phyloP scores from a whole-genome alignment of 2,329 filamentous ascomycete genomes.

The Aureobasidium sp. region DNA sequence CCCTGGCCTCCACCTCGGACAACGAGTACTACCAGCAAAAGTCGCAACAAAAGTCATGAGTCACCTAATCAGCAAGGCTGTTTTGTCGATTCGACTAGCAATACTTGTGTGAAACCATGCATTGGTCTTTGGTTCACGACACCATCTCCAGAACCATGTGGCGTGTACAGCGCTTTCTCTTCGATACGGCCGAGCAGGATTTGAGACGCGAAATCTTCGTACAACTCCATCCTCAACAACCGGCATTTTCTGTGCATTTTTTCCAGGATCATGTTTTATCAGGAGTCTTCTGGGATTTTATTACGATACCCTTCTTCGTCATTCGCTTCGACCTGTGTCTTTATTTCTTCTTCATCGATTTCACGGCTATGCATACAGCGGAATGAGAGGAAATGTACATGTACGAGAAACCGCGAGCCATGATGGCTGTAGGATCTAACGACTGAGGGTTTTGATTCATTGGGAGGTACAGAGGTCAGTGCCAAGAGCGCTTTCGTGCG shows the following conservation, averaged over 20 bases:
- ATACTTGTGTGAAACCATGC: background rate
- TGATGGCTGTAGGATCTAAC: background rate
- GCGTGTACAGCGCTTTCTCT: background rate
- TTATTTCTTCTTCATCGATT: background rate
- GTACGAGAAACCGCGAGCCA: background rate
- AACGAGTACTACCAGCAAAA: slow-evolving; percentile 22
- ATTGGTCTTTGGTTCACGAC: background rate
- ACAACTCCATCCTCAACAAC: background rate
- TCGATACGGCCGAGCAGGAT: background rate
- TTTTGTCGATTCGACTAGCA: background rate
- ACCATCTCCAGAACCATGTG: background rate
- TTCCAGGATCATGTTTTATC: background rate
- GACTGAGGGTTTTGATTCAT: background rate
- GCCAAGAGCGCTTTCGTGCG: no score
- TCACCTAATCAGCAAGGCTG: background rate
- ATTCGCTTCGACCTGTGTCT: slow-evolving; percentile 10
- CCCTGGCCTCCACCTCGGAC: slow-evolving; percentile 38
- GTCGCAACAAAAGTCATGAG: slow-evolving; percentile 2
- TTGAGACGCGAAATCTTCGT: background rate
- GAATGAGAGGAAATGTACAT: background rate
- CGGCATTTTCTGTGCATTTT: background rate
- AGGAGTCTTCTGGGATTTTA: background rate
- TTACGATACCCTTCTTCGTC: slow-evolving; percentile 11
- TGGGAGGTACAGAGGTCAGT: background rate
- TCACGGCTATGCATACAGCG: background rate